These are phyloP conservation scores for Cladophialophora psammophila DNA, from an alignment of 2,329 filamentous ascomycete genomes.

Conservation along the genomic window DNA sequence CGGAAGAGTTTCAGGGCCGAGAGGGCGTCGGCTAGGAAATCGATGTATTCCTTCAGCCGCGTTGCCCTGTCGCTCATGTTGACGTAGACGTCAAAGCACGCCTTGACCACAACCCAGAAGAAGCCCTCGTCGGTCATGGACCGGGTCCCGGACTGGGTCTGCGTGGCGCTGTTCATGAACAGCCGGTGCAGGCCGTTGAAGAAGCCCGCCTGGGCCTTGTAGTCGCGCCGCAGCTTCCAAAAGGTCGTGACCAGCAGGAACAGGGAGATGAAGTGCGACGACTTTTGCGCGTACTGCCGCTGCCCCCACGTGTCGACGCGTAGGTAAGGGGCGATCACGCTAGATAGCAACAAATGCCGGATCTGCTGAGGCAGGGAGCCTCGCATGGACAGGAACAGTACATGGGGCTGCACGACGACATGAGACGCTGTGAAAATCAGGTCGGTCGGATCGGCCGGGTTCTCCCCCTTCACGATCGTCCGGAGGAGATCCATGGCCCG, in stretches of 20 bases:
- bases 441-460: not conserved
- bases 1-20: constrained; percentile 6
- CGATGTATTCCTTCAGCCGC: not conserved
- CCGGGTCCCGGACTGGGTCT: not conserved
- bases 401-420: not conserved
- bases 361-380: not conserved
- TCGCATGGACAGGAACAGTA: not conserved
- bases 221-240: not conserved
- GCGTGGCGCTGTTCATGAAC: constrained; percentile 2
- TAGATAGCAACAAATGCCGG: not conserved
- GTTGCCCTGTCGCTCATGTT: not conserved
- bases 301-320: not conserved
- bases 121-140: not conserved
- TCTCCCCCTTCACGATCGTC: constrained; percentile 4
- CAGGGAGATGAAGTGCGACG: constrained; percentile 8
- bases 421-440: not conserved
- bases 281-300: not conserved
- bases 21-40: constrained; percentile 6
- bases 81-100: constrained; percentile 3
- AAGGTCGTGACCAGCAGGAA: constrained; percentile 3
- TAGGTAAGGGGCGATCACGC: constrained; percentile 4
- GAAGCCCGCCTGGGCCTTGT: not conserved
- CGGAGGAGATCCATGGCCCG: constrained; percentile 3
- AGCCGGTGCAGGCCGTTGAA: not conserved
- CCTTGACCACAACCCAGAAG: constrained; percentile 12